phyloP scores from a whole-genome alignment of 345 rosid species.

The Xanthoceras sorbifolium region DNA sequence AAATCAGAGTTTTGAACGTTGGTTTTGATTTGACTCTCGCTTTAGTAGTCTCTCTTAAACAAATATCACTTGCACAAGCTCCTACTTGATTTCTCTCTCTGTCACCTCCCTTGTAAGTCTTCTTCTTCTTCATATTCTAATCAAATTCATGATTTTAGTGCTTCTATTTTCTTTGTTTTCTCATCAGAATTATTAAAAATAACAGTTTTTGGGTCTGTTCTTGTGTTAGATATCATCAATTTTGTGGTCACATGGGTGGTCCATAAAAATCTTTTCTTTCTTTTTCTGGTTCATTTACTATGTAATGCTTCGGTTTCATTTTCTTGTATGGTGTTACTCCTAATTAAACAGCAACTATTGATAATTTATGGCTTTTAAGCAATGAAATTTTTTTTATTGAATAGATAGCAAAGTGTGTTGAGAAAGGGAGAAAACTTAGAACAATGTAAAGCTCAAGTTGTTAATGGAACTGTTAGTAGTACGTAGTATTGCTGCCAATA shows the following conservation, averaged over 20 bases:
- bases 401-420: neutral
- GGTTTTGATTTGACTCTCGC: slow-evolving; percentile 9
- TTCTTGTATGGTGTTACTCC: neutral
- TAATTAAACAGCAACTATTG: neutral
- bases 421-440: no score
- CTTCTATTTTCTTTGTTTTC: neutral
- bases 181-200: no score
- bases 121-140: neutral
- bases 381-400: no score
- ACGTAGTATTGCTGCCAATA: no score
- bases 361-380: neutral
- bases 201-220: no score
- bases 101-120: neutral
- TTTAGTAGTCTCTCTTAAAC: neutral
- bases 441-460: no score
- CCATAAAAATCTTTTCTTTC: neutral
- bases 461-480: no score
- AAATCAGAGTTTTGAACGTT: slow-evolving; percentile 19
- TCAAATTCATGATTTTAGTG: neutral
- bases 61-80: neutral
- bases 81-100: neutral
- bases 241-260: no score
- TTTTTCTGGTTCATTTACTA: no score
- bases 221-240: no score
- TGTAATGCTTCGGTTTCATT: neutral